phyloP scores from a whole-genome alignment of 108 stramenopile species.

The Conticribra guillardii region DNA sequence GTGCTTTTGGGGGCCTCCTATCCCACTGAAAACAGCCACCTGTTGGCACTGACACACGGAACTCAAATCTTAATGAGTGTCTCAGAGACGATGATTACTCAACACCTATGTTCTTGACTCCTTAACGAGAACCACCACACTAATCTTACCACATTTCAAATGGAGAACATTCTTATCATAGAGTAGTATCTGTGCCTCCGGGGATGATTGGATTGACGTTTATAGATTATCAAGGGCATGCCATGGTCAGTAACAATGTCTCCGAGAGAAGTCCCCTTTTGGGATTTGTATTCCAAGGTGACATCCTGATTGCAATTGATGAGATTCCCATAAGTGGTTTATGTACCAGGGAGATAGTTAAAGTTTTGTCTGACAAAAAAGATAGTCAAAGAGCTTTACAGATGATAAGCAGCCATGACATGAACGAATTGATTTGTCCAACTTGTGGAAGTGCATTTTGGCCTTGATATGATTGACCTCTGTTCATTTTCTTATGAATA shows the following conservation, averaged over 20 bases:
- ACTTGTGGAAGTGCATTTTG: no score
- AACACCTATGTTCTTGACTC: conserved; percentile 7
- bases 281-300: conserved; percentile 83
- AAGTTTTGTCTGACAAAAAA: conserved; percentile 65
- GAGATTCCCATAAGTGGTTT: conserved; percentile 84
- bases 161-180: conserved; percentile 70
- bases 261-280: conserved; percentile 69
- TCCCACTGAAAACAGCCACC: conserved; percentile 58
- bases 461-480: no score
- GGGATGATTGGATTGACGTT: conserved; percentile 86
- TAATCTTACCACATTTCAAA: conserved; percentile 14
- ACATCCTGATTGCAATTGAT: conserved; percentile 85
- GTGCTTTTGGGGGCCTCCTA: conserved; percentile 73
- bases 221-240: conserved; percentile 84
- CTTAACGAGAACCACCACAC: conserved; percentile 5
- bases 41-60: conserved; percentile 1
- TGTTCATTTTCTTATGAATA: no score
- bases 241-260: conserved; percentile 84
- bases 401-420: conserved; percentile 77
- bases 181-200: conserved; percentile 82
- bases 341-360: conserved; percentile 80
- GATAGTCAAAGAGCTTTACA: conserved; percentile 73
- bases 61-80: not conserved
- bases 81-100: not conserved
- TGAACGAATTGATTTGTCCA: conserved; percentile 64